A percentile compares a stretch with the other conserved stretches of the same genome.
Evolutionary conservation across 331 rosid genomes (phyloP).

Genomic region (Stylosanthes scabra): DNA sequence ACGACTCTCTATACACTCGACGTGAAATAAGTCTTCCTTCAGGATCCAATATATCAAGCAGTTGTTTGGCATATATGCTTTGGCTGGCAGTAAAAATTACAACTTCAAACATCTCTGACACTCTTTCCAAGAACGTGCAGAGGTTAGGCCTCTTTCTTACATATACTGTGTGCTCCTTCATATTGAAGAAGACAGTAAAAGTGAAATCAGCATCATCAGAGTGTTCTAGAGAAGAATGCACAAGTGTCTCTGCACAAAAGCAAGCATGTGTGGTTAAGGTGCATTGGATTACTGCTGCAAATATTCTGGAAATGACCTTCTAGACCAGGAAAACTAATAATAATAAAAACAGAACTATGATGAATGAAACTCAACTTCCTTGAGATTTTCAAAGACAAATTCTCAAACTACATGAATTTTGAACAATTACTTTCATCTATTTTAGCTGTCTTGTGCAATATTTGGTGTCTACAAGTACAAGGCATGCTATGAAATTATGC

Average conservation of each 20-base stretch:
- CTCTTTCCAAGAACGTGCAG: slow-evolving; percentile 83
- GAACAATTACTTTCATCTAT: background rate
- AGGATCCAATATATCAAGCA: slow-evolving; percentile 93
- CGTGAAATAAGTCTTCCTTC: slow-evolving; percentile 80
- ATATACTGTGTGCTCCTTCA: slow-evolving; percentile 92
- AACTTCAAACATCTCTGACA: slow-evolving; percentile 94
- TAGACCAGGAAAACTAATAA: background rate
- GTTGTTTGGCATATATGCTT: slow-evolving; percentile 92
- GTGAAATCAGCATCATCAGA: slow-evolving; percentile 89
- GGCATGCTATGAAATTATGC: background rate
- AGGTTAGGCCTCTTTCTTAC: slow-evolving; percentile 94
- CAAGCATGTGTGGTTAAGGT: slow-evolving; percentile 28
- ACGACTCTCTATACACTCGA: slow-evolving; percentile 87
- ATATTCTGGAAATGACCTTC: slow-evolving; percentile 28
- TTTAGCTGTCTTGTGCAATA: background rate
- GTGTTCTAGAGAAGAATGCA: slow-evolving; percentile 90
- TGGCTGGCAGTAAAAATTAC: slow-evolving; percentile 98
- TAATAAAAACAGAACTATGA: background rate
- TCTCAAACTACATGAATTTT: slow-evolving; percentile 12
- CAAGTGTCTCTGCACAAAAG: slow-evolving; percentile 87
- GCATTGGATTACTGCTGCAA: slow-evolving; percentile 30
- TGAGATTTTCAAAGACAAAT: slow-evolving; percentile 22
- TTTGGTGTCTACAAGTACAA: background rate
- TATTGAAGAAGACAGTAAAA: slow-evolving; percentile 78
- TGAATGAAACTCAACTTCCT: slow-evolving; percentile 7